Base-by-base conservation (phyloP, 1,139 yeast species). In the Nakaseomyces nivariensis region DNA sequence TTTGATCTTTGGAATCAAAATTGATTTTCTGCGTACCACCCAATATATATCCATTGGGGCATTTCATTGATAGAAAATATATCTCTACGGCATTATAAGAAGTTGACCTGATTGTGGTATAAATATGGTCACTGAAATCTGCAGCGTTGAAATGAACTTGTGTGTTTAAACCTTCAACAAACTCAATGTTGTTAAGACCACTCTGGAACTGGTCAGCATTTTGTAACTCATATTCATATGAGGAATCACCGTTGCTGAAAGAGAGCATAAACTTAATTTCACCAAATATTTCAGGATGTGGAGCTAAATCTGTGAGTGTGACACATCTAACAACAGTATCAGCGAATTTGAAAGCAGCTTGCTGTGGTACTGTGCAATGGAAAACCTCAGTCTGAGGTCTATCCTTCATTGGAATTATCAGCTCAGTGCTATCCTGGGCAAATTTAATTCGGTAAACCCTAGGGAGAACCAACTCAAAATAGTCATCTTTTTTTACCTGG, bases 361-460 rank as follows among this genome's bases (percentile, higher is more conserved):
- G 69, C 48, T 64, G 67, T 3, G 56, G 49, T 37, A 63, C 64
- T 33, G 56, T 55, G 55, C 73, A 69, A 11, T 55, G 48, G 45
- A 67, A 60, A 5, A 64, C 58, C 6, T 53, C 49, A 4, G 33
- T 13, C 11, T 13, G 24, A 7, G 58, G 53, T n/a, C 65, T 67
- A 49, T 57, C 66, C 43, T 52, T 47, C 26, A 58, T 46, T 4
- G 52, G 25, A 24, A 58, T 58, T 24, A 53, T 54, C 31, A 55
- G 47, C 6, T 52, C 49, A 4, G 48, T 47, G 29, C 49, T 51
- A 29, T 52, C 47, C 25, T 58, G 58, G 11, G 56, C 53, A 48
- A 69, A 67, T 49, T 66, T 63, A 34, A 68, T 53, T 46, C 71
- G 64, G 54, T 68, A 68, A 29, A 68, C 62, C 48, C 59, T 51